Evolutionary conservation across 2,329 filamentous ascomycete species (phyloP).

Genomic region (Monilinia aucupariae): DNA sequence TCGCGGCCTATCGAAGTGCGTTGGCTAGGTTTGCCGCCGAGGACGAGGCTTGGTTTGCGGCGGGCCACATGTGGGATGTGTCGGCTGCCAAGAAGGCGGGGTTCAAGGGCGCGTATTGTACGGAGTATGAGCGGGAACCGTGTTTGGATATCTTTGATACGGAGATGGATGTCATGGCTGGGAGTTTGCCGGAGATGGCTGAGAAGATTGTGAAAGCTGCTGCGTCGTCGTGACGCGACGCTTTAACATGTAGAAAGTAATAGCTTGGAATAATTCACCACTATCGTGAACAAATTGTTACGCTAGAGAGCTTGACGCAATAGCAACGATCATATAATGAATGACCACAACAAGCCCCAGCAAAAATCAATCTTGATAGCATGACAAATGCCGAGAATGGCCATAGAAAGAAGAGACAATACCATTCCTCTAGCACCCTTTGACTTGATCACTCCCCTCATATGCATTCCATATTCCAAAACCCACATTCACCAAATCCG

Average conservation of each 20-base stretch:
- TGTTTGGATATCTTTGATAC: constrained; percentile 43
- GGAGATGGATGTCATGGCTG: constrained; percentile 47
- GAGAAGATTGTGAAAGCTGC: constrained; percentile 32
- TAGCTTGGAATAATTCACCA: not conserved
- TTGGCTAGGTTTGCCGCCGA: constrained; percentile 39
- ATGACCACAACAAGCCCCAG: not conserved
- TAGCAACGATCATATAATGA: not conserved
- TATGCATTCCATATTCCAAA: not conserved
- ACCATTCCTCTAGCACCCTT: not conserved
- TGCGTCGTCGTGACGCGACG: not conserved
- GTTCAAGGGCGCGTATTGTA: constrained; percentile 49
- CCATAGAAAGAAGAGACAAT: not conserved
- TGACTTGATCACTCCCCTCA: not conserved
- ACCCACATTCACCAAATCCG: not conserved
- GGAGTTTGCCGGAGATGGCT: constrained; percentile 45
- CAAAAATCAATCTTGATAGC: not conserved
- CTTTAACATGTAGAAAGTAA: not conserved
- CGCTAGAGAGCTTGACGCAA: not conserved
- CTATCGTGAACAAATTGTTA: not conserved
- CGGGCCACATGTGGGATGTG: constrained; percentile 57
- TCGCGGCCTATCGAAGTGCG: constrained; percentile 41
- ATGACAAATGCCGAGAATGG: not conserved
- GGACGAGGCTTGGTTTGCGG: constrained; percentile 49
- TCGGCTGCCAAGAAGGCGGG: constrained; percentile 45
- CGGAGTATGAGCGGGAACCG: constrained; percentile 47